Conservation (phyloP, 2,329 filamentous ascomycete species). For the Coniochaeta sp. region DNA sequence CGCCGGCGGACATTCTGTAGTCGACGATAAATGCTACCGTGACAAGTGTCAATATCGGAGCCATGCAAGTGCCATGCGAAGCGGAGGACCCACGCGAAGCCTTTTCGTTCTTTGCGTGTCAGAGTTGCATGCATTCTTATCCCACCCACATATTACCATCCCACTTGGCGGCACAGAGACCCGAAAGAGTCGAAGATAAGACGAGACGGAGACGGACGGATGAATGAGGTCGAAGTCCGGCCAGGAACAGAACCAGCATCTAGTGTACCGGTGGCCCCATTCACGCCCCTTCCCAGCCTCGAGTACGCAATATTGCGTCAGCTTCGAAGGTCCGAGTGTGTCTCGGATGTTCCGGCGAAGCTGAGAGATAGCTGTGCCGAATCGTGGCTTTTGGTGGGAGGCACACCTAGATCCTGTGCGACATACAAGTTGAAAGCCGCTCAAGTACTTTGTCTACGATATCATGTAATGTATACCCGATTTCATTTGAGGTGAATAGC, state of each 20-base stretch:
- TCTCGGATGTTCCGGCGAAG: not conserved
- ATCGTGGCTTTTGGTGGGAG: not conserved
- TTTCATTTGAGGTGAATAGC: not conserved
- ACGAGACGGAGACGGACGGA: not conserved
- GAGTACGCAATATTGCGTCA: not conserved
- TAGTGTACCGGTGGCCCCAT: too few species aligned
- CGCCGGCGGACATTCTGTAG: too few species aligned
- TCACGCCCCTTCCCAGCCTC: too few species aligned
- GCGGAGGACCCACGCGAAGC: not conserved
- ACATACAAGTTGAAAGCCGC: not conserved
- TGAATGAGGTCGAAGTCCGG: too few species aligned
- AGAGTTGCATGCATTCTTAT: not conserved
- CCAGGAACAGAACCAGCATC: too few species aligned
- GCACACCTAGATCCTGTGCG: not conserved
- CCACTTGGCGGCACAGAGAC: not conserved
- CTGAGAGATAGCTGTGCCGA: not conserved
- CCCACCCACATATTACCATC: not conserved
- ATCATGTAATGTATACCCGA: not conserved
- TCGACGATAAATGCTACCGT: not conserved
- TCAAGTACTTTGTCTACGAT: not conserved
- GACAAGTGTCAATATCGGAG: not conserved
- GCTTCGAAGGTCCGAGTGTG: not conserved
- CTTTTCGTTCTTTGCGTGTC: not conserved
- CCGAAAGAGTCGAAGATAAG: not conserved
- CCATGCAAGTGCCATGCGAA: not conserved